phyloP scores from a whole-genome alignment of 2,329 filamentous ascomycete species.

The Truncatella angustata region DNA sequence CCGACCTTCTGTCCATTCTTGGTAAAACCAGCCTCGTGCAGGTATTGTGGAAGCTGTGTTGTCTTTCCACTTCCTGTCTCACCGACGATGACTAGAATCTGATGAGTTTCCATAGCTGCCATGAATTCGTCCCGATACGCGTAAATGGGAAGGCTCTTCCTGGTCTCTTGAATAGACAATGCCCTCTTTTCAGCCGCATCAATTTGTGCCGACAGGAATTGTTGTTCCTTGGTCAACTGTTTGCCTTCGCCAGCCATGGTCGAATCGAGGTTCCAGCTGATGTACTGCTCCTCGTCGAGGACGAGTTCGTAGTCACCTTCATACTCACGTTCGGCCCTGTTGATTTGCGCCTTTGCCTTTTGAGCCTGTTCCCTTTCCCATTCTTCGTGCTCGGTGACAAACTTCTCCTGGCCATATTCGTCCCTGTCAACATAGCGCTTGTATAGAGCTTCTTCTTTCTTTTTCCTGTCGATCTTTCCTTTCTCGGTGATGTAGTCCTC shows the following conservation, averaged over 20 bases:
- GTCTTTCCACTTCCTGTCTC: slow-evolving; percentile 96
- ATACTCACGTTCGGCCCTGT: slow-evolving; percentile 69
- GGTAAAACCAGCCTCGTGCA: slow-evolving; percentile 88
- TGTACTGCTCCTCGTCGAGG: slow-evolving; percentile 84
- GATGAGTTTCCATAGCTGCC: slow-evolving; percentile 79
- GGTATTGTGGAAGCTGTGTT: slow-evolving; percentile 90
- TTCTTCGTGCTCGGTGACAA: slow-evolving; percentile 90
- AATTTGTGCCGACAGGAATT: slow-evolving; percentile 74
- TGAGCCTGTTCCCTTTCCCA: slow-evolving; percentile 90
- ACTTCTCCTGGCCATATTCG: slow-evolving; percentile 83
- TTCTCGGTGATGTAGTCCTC: slow-evolving; percentile 95
- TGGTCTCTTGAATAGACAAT: slow-evolving; percentile 83
- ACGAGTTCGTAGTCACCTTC: slow-evolving; percentile 90
- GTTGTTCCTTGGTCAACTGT: slow-evolving; percentile 73
- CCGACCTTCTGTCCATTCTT: slow-evolving; percentile 82
- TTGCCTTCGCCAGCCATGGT: slow-evolving; percentile 70
- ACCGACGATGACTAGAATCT: slow-evolving; percentile 87
- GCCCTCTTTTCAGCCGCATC: slow-evolving; percentile 87
- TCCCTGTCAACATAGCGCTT: slow-evolving; percentile 86
- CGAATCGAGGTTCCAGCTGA: slow-evolving; percentile 78
- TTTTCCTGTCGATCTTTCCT: slow-evolving; percentile 81
- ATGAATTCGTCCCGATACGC: slow-evolving; percentile 83
- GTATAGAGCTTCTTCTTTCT: slow-evolving; percentile 87
- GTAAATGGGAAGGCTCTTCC: slow-evolving; percentile 89
- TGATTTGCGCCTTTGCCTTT: slow-evolving; percentile 85